Evolutionary conservation across 257 asterid genomes (phyloP), one percentile per base, ranked within the genome.

Genomic region (Agastache rugosa): DNA sequence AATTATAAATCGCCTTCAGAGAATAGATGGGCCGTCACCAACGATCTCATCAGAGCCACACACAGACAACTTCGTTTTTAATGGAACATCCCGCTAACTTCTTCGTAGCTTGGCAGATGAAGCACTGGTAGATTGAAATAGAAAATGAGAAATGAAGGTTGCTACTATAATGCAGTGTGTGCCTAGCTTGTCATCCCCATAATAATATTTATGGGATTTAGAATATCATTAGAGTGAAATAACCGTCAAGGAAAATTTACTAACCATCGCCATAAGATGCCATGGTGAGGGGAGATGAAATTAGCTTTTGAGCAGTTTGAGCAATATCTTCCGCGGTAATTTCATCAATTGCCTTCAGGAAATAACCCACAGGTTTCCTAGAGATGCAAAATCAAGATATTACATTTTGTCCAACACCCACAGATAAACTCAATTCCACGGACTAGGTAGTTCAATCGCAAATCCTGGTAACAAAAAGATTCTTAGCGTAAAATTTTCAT

Each of bases 231-330:
- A 15, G 44, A 44, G 58, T 4, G 42, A 47, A 55, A 31, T 29
- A 80, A 34, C 8, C 42, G 16, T 16, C 4, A 6, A 11, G 45
- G 53, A 42, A 41, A 75, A 37, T 67, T 56, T 29, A 68, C 72
- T 79, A 80, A 91, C 97, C 97, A 48, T 91, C 93, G 75, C 97
- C 95, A 65, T 91, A 88, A 31, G 97, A 88, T 76, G 96, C 96
- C 94, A 91, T 78, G 69, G 97, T 86, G 70, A 91, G 89, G 51
- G 94, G 97, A 59, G 91, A 81, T 53, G 87, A 68, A 48, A 89
- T 63, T 25, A 91, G 91, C 69, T 86, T 84, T 62, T 69, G 71
- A 8, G 86, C 88, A 25, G 76, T 12, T 3, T 75, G 51, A 55
- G 89, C 62, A 73, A 91, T 84, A 80, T 91, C 96, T 37, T 80